Conservation (phyloP, 306 rosid genomes). For the Quercus suber region DNA sequence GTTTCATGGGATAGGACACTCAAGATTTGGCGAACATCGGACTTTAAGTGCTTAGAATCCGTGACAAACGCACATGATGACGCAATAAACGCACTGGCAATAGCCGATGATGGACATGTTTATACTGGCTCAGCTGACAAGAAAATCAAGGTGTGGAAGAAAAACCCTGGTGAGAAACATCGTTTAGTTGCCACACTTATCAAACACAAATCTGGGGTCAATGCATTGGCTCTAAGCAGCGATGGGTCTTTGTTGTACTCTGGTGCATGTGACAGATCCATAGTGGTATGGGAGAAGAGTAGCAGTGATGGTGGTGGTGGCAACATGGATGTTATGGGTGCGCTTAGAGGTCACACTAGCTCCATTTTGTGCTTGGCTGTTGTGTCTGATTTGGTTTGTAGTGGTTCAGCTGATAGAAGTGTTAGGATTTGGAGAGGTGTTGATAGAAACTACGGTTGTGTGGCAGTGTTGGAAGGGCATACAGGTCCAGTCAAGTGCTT, state of each 20-base stretch:
- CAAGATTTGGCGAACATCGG: constrained; percentile 73
- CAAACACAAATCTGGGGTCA: constrained; percentile 75
- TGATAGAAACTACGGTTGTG: constrained; percentile 46
- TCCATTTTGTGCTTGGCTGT: constrained; percentile 71
- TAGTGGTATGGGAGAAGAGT: constrained; percentile 64
- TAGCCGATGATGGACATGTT: constrained; percentile 54
- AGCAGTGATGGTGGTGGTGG: constrained; percentile 18
- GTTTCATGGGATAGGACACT: constrained; percentile 93
- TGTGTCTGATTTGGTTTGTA: constrained; percentile 57
- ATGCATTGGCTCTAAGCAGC: constrained; percentile 65
- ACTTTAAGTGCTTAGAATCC: constrained; percentile 82
- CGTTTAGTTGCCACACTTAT: constrained; percentile 48
- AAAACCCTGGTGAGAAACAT: constrained; percentile 40
- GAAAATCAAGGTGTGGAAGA: constrained; percentile 78
- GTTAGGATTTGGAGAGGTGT: constrained; percentile 77
- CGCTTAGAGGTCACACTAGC: constrained; percentile 65
- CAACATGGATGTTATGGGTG: constrained; percentile 53
- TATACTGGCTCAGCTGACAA: constrained; percentile 89
- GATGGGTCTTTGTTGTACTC: constrained; percentile 66
- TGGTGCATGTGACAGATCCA: constrained; percentile 83
- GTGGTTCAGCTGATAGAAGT: constrained; percentile 87
- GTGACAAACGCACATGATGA: constrained; percentile 72
- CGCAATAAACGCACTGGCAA: constrained; percentile 74
- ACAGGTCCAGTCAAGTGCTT: constrained; percentile 68
- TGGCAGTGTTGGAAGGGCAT: constrained; percentile 80